Percentiles rank a stretch among this genome's conserved stretches.
Conservation (phyloP, 2,329 filamentous ascomycete species). For the Alternaria sp. region DNA sequence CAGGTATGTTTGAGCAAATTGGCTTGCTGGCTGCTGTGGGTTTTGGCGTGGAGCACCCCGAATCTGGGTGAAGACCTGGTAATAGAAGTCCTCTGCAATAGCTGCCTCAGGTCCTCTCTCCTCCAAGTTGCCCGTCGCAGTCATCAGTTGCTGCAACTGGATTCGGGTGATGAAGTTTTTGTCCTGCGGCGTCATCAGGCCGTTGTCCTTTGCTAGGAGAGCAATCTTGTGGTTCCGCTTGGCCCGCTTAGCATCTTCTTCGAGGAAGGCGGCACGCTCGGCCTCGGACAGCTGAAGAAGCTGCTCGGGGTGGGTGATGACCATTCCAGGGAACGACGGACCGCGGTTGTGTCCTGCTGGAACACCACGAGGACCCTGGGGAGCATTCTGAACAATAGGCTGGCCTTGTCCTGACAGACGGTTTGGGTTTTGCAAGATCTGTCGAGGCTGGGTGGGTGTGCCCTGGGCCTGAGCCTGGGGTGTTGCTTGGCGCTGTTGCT, state of each 20-base stretch:
- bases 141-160: slow-evolving; percentile 92
- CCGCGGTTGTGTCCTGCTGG: slow-evolving; percentile 48
- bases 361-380: slow-evolving; percentile 39
- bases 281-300: slow-evolving; percentile 80
- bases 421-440: slow-evolving; percentile 82
- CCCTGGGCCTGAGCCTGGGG: slow-evolving; percentile 50
- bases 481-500: slow-evolving; percentile 34
- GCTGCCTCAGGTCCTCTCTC: slow-evolving; percentile 81
- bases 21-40: slow-evolving; percentile 89
- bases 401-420: slow-evolving; percentile 58
- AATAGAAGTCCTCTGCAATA: slow-evolving; percentile 94
- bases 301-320: slow-evolving; percentile 74
- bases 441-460: slow-evolving; percentile 62
- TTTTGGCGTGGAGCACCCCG: slow-evolving; percentile 88
- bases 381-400: slow-evolving; percentile 41
- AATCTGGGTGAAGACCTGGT: slow-evolving; percentile 95
- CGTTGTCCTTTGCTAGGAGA: slow-evolving; percentile 89
- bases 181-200: slow-evolving; percentile 97
- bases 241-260: slow-evolving; percentile 91
- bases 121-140: slow-evolving; percentile 85
- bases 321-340: slow-evolving; percentile 57
- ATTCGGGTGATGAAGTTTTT: slow-evolving; percentile 99
- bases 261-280: slow-evolving; percentile 81
- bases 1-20: slow-evolving; percentile 97
- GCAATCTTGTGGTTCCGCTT: slow-evolving; percentile 99